Evolutionary conservation across 331 rosid genomes (phyloP).

Genomic region (Telfairia occidentalis): DNA sequence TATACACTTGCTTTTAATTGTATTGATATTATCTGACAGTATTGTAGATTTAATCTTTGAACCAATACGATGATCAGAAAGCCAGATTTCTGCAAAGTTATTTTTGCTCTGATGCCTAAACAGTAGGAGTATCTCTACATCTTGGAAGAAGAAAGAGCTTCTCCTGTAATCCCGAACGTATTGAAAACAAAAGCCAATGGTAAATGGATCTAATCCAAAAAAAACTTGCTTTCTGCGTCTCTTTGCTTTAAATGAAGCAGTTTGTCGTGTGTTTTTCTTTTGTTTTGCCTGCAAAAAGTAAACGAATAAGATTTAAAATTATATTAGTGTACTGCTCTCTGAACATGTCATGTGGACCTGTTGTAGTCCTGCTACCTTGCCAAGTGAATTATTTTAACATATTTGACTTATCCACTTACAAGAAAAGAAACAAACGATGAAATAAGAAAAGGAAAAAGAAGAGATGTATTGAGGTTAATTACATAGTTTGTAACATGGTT

Average conservation of each 20-base stretch:
- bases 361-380: not conserved
- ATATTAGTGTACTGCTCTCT: not conserved
- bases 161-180: not conserved
- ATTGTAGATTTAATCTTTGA: not conserved
- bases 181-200: not conserved
- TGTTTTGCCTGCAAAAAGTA: constrained; percentile 56
- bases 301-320: not conserved
- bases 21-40: not conserved
- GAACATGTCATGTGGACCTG: not conserved
- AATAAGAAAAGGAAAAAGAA: not conserved
- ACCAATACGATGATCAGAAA: not conserved
- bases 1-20: not conserved
- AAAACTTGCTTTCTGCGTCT: not conserved
- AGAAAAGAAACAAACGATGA: not conserved
- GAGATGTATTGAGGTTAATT: constrained; percentile 20
- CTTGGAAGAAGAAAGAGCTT: not conserved
- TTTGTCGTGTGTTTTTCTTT: constrained; percentile 40
- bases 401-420: not conserved
- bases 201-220: not conserved
- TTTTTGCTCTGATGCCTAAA: not conserved
- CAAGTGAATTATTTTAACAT: not conserved
- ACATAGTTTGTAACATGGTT: constrained; percentile 84
- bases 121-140: not conserved
- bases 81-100: not conserved
- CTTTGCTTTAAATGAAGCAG: constrained; percentile 37